These are phyloP conservation scores for Ophiostoma perfectum DNA, from an alignment of 2,329 filamentous ascomycete species.

Conservation along the genomic window DNA sequence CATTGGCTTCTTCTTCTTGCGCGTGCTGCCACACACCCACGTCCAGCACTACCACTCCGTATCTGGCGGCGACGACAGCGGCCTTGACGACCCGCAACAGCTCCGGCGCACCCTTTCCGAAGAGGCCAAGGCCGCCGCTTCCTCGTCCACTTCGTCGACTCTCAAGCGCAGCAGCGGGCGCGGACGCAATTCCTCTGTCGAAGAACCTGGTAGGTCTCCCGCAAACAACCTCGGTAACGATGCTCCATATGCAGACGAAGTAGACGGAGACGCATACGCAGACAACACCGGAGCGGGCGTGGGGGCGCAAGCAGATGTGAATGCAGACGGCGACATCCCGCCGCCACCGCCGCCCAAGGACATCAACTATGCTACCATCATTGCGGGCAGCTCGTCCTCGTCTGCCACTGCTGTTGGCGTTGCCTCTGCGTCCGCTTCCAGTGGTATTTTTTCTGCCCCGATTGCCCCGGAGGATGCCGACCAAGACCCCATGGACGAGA, in stretches of 20 bases:
- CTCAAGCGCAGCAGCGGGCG: conserved; percentile 5
- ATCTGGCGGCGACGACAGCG: conserved; percentile 28
- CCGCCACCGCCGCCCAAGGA: conserved; percentile 11
- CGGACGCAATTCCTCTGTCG: conserved; percentile 27
- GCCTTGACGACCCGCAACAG: conserved; percentile 36
- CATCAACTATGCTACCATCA: conserved; percentile 3
- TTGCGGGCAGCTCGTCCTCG: conserved; percentile 15
- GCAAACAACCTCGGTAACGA: conserved; percentile 25
- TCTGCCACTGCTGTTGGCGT: conserved; percentile 5
- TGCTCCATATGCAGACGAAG: conserved; percentile 14
- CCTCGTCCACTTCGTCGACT: conserved; percentile 33
- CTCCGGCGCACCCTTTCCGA: conserved; percentile 41
- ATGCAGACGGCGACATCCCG: neutral
- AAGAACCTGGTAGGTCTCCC: conserved; percentile 62
- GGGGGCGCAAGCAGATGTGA: neutral
- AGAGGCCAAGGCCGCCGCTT: conserved; percentile 35
- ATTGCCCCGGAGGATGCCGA: conserved; percentile 29
- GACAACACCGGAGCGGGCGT: neutral
- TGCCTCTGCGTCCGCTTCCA: conserved; percentile 18
- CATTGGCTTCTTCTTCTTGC: conserved; percentile 76
- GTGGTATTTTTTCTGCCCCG: conserved; percentile 7
- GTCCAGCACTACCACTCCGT: conserved; percentile 49
- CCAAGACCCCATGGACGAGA: conserved; percentile 57
- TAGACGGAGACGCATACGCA: neutral
- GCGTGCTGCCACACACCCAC: conserved; percentile 59